Conservation (phyloP, 805 yeast species). For the Scheffersomyces spartinae region DNA sequence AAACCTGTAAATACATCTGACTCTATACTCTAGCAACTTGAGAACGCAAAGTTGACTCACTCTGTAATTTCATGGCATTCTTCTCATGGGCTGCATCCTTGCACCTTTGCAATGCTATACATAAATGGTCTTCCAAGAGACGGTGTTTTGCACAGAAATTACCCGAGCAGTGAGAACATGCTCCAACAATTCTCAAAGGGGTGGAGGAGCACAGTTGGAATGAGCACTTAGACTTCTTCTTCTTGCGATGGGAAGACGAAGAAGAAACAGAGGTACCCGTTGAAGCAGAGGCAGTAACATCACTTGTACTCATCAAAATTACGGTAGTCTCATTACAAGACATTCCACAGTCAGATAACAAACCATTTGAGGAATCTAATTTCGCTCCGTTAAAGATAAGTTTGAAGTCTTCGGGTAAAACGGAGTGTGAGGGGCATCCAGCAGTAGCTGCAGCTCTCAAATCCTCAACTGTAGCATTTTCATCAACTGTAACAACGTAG, state of each 20-base stretch:
- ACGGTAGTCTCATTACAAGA: conserved; percentile 9
- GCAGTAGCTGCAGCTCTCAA: conserved; percentile 19
- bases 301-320: conserved; percentile 17
- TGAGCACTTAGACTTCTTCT: conserved; percentile 37
- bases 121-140: conserved; percentile 71
- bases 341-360: too few species aligned
- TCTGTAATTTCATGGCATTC: conserved; percentile 72
- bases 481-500: conserved; percentile 21
- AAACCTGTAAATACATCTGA: too few species aligned
- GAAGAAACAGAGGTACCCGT: conserved; percentile 7
- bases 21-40: too few species aligned
- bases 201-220: conserved; percentile 50
- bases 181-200: conserved; percentile 64
- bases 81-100: conserved; percentile 75
- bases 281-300: conserved; percentile 10
- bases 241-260: conserved; percentile 12
- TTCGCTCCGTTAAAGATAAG: conserved; percentile 28
- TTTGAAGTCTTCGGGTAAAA: conserved; percentile 26
- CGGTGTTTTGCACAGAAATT: conserved; percentile 83
- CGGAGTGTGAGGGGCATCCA: conserved; percentile 16
- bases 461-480: conserved; percentile 23
- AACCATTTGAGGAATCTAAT: conserved; percentile 22
- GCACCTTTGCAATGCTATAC: conserved; percentile 68
- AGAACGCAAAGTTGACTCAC: conserved; percentile 73
- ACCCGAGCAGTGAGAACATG: conserved; percentile 75